phyloP scores from a whole-genome alignment of 225 moss, liverwort and hornwort species.

The Pseudoscleropodium purum region DNA sequence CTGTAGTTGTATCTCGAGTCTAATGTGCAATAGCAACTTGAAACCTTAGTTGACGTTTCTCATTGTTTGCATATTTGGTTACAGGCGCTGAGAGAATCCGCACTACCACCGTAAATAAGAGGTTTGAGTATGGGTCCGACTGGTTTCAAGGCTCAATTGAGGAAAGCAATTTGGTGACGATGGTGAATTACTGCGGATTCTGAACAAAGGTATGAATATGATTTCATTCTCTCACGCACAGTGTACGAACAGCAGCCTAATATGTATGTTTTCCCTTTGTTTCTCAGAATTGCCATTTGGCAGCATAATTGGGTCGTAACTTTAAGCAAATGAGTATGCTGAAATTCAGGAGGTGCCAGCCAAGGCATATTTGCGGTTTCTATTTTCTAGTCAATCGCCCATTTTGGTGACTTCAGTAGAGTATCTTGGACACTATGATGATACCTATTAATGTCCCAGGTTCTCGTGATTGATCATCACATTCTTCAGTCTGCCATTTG shows the following conservation, averaged over 20 bases:
- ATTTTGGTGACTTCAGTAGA: not conserved
- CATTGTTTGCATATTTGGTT: not conserved
- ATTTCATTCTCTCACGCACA: not conserved
- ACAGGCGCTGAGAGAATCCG: not conserved
- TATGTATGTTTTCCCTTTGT: not conserved
- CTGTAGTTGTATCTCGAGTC: not conserved
- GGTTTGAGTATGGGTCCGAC: not conserved
- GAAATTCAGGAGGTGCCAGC: not conserved
- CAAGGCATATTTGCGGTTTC: not conserved
- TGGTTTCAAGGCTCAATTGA: not conserved
- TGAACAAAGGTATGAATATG: not conserved
- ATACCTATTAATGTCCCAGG: not conserved
- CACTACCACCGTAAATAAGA: not conserved
- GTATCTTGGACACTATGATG: not conserved
- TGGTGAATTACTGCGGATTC: not conserved
- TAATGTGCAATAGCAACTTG: not conserved
- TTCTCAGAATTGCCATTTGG: not conserved
- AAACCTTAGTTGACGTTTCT: not conserved
- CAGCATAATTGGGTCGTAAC: not conserved
- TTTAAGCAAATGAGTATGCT: not conserved
- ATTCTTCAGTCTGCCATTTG: not conserved
- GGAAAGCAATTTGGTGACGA: not conserved
- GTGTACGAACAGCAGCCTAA: not conserved
- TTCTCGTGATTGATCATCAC: not conserved
- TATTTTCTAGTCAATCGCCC: not conserved